phyloP scores from a whole-genome alignment of 257 asterid species.

The Solanum arcanum region DNA sequence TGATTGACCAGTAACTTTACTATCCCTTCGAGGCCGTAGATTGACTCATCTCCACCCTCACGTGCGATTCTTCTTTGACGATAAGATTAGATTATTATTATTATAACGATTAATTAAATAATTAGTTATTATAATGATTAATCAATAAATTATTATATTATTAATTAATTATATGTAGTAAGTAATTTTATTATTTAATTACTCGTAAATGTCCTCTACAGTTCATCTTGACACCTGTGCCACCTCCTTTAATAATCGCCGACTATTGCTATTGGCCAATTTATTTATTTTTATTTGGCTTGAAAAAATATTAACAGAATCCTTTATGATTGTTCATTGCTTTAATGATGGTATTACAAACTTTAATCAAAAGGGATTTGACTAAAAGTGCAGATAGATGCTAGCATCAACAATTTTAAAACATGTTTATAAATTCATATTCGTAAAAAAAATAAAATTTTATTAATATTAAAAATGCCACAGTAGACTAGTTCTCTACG shows the following conservation, averaged over 20 bases:
- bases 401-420: background rate
- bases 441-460: background rate
- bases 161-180: background rate
- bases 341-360: background rate
- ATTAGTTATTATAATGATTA: background rate
- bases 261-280: slow-evolving; percentile 8
- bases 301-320: background rate
- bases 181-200: background rate
- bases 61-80: slow-evolving; percentile 29
- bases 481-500: background rate
- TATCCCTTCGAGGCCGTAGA: slow-evolving; percentile 36
- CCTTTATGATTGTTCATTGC: background rate
- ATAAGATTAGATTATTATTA: background rate
- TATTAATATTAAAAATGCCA: background rate
- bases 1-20: slow-evolving; percentile 26
- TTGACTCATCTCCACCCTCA: slow-evolving; percentile 45
- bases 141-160: background rate
- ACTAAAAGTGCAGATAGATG: background rate
- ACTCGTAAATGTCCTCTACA: background rate
- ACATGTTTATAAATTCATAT: background rate
- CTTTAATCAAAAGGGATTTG: slow-evolving; percentile 4
- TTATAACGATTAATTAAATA: background rate
- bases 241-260: slow-evolving; percentile 25
- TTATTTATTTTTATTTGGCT: background rate
- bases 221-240: slow-evolving; percentile 22